Base-by-base conservation (phyloP, 2,329 filamentous ascomycete genomes). In the Botrytis porri region DNA sequence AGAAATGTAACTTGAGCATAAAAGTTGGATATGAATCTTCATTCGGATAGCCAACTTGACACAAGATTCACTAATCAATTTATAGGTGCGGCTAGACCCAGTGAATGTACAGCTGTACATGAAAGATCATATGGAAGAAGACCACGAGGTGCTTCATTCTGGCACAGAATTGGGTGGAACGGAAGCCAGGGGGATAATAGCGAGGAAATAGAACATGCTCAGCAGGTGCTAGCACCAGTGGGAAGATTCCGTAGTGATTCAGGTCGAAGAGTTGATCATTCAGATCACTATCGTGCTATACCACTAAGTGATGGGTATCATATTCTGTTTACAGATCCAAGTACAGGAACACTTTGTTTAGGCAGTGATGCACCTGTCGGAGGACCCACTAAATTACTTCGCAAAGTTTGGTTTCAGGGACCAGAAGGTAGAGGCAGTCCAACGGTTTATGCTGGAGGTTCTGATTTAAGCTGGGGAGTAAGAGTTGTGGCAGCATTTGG, bases 301-400 rank as follows among this genome's bases (percentile, higher is more conserved):
- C 90, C 90, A 5, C 80, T 92, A 57, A 90, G 88, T 74, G 90
- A 92, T 79, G 89, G 90, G 2, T 83, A 87, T 72, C 89, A 92
- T 76, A 83, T 92, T 51, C 81, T 92, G 8, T 92, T 91, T 79
- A 88, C 88, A 10, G 89, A 92, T 77, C 89, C 89, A 7, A 80
- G 81, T 18, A 87, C 84, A 1, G 86, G 85, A 16, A 80, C 84
- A 14, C 83, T 92, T 10, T 90, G 86, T 74, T 81, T 93, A 25
- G 90, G 90, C 5, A 88, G 84, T 63, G 88, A 92, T 81, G 86
- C 87, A 0, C 88, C 88, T 1, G 82, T 88, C 43, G 79, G 79
- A 32, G 87, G 88, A 61, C 86, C 84, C 71, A 88, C 83, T 0
- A 89, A 87, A 75, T 81, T 92, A 22, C 82, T 88, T 9, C 84